Percentiles rank a stretch among this genome's conserved stretches.
Evolutionary conservation across 352 stramenopile genomes (phyloP).

Genomic region (Hyaloperonospora arabidopsidis): DNA sequence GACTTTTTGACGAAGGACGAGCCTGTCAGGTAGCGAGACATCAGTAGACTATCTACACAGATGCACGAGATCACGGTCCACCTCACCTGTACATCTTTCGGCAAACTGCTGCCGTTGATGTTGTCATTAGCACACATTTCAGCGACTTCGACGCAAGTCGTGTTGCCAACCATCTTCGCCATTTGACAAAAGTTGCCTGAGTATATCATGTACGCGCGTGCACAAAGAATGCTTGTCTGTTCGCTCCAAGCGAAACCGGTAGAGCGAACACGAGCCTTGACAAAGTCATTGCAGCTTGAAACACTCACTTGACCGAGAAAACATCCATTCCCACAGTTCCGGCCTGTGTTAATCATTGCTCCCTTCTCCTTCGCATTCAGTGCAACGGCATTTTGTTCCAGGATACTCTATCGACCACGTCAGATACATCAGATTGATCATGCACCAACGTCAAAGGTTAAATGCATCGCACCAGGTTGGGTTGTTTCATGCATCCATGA

Average conservation of each 20-base stretch:
- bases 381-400: conserved; percentile 54
- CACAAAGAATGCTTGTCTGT: conserved; percentile 37
- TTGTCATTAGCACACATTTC: conserved; percentile 62
- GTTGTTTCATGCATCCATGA: conserved; percentile 49
- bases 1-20: conserved; percentile 24
- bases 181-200: conserved; percentile 74
- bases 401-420: conserved; percentile 32
- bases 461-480: conserved; percentile 38
- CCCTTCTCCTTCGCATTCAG: conserved; percentile 36
- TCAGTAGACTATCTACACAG: conserved; percentile 2
- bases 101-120: conserved; percentile 52
- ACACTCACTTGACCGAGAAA: conserved; percentile 47
- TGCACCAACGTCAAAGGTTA: not conserved
- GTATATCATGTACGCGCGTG: conserved; percentile 60
- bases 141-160: conserved; percentile 64
- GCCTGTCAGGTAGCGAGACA: conserved; percentile 9
- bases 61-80: not conserved
- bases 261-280: conserved; percentile 44
- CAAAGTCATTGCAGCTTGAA: conserved; percentile 28
- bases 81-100: conserved; percentile 31
- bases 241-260: conserved; percentile 46
- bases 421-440: conserved; percentile 8
- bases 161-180: conserved; percentile 54
- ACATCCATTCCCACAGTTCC: conserved; percentile 73
- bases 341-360: conserved; percentile 37